Evolutionary conservation across 352 stramenopile genomes (phyloP), one percentile per base, ranked within the genome.

Genomic region (Pythium graminicola): DNA sequence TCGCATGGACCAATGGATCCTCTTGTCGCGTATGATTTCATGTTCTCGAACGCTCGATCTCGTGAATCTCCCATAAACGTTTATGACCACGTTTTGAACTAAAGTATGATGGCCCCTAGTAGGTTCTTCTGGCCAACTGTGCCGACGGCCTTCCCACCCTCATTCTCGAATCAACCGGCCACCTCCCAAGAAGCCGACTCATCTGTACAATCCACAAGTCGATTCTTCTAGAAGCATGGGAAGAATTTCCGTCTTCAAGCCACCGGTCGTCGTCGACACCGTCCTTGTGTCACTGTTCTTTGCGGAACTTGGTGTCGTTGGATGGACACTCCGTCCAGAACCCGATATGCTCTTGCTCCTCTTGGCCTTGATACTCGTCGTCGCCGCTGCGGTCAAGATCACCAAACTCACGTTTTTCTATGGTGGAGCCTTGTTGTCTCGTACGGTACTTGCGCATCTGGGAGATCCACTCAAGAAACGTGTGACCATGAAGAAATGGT

Each of bases 401-500:
- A 91, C 75, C 46, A 88, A 90, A 60, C 61, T 60, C 19, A 62
- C 53, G 23, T 93, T 93, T 43, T 76, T 68, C 23, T 67, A 83
- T 24, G 65, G 62, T 16, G 83, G 83, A 42, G 67, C 67, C 0
- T 87, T 77, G 65, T 86, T 93, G 65, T 89, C 80, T 50, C 73
- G 75, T 55, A 86, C 66, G 2, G 87, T 86, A 59, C 63, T 93
- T 50, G 60, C 89, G 64, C 78, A 92, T 67, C 58, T 92, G 17
- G 76, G 79, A 6, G 76, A 95, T 55, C 85, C 85, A 31, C 66
- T 95, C 16, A 80, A 79, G 63, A 93, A 93, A 63, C 40, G 67
- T 20, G 60, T 90, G 57, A 79, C 82, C 31, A 87, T 91, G 76
- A 89, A 90, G 60, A 95, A 95, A 60, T 95, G 84, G 74, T 85